Evolutionary conservation across 2,329 filamentous ascomycete species (phyloP), one percentile per base, ranked within the genome.

Genomic region (Fusarium sp.): DNA sequence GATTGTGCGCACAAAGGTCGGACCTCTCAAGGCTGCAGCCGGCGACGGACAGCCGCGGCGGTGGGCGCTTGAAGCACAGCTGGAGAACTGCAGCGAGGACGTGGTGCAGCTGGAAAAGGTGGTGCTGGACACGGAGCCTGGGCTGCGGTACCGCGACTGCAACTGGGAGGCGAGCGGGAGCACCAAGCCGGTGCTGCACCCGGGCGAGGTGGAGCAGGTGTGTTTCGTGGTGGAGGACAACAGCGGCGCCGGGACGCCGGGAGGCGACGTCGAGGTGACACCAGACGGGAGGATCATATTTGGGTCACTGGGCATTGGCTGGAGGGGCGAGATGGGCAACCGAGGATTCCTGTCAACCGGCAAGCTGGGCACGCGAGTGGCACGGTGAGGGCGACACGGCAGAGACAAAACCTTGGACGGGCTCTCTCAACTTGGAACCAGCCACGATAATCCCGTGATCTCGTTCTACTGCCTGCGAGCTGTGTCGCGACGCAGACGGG

Each of bases 81-180:
- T 99, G 67, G 96, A 99, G 85, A 99, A 98, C 82, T 93, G 95
- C 79, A 94, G 94, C 55, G 95, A 98, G 80, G 92, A 92, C 51
- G 86, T 91, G 6, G 92, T 98, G 73, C 90, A 93, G 79, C 87
- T 99, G 60, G 94, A 97, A 82, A 85, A 85, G 69, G 89, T 91
- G 33, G 83, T 84, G 35, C 81, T 92, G 65, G 87, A 91, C 62
- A 82, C 88, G 8, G 88, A 87, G 71, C 76, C 82, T 2, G 87
- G 88, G 5, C 80, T 91, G 59, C 75, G 77, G 53, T 89, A 86
- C 73, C 82, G 83, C 42, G 88, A 89, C 68, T 88, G 88, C 72
- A 92, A 92, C 75, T 91, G 89, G 88, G 85, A 86, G 63, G 78
- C 80, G 35, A 82, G 80, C 58, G 81, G 81, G 31, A 81, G 81